Evolutionary conservation across 371 early-diverging fungal species (phyloP), one percentile per base, ranked within the genome.

Genomic region (Entomophthora muscae): DNA sequence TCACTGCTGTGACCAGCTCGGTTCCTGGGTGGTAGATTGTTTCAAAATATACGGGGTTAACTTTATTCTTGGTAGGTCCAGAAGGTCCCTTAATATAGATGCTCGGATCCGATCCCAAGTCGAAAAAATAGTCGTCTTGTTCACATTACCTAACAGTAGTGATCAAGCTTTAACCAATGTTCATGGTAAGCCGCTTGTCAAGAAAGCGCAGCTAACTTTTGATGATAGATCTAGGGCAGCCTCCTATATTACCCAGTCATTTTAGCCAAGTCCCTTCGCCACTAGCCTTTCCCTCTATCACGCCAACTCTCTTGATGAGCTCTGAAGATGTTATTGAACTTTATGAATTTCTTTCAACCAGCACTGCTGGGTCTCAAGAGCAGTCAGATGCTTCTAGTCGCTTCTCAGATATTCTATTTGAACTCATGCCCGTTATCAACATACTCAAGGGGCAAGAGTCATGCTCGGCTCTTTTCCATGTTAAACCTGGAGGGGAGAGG

Each of bases 1-100:
- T 72, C 12, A 72, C 72, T 2, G 60, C 59, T 2, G 66, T 72
- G 17, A 32, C 71, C 23, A 71, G 66, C 13, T 67, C 71, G n/a
- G 68, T 69, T 0, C 74, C 72, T 33, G 72, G 71, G 51, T 72
- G 74, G 74, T 70, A 68, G 10, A 53, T n/a, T n/a, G 57, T 5
- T 42, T 42, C 17, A 17, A 10, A 17, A 10, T 17, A 17, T 17
- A 42, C 5, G 42, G 42, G 10, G 10, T 42, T 42, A 10, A 10
- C 17, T 42, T 5, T 10, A 42, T 42, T 5, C 10, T 17, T 42
- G 5, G 42, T 10, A 42, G 42, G 42, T 42, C 42, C 17, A 42
- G 42, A 17, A 42, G 42, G 42, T 42, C 42, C 10, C 42, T 42
- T 42, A 42, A 42, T 42, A 42, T 42, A 5, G 42, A 42, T 17